phyloP scores from a whole-genome alignment of 495 filamentous ascomycete genomes.

The Penicillium samsonianum region DNA sequence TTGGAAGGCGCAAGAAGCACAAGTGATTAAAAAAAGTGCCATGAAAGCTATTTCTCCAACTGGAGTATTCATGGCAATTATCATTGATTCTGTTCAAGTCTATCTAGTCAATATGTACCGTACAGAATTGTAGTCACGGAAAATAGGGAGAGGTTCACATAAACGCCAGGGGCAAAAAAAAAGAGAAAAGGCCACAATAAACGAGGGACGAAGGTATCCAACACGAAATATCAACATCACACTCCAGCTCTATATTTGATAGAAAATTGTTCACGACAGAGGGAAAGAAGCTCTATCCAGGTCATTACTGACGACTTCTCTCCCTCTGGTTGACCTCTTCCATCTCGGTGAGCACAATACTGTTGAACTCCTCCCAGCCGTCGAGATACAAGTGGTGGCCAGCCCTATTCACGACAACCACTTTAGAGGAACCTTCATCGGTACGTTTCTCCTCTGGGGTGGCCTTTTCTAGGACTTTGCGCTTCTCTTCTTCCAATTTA shows the following conservation, averaged over 20 bases:
- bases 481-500: conserved; percentile 71
- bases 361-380: conserved; percentile 87
- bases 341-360: conserved; percentile 73
- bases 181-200: conserved; percentile 5
- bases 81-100: conserved; percentile 10
- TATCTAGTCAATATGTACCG: conserved; percentile 20
- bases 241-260: conserved; percentile 15
- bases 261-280: conserved; percentile 16
- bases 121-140: conserved; percentile 5
- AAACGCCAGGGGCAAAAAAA: conserved; percentile 8
- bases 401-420: conserved; percentile 76
- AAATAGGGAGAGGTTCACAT: neutral
- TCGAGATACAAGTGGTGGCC: conserved; percentile 96
- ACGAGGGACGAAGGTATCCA: neutral
- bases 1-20: neutral
- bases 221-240: conserved; percentile 5
- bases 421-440: conserved; percentile 81
- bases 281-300: neutral
- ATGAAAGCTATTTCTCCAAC: conserved; percentile 6
- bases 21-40: conserved; percentile 2
- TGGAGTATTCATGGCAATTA: neutral
- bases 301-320: conserved; percentile 22
- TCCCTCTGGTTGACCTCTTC: conserved; percentile 62
- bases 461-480: conserved; percentile 55
- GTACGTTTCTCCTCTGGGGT: conserved; percentile 66